These are phyloP conservation scores for Penicillium cinerascens DNA, from an alignment of 495 filamentous ascomycete species.

Conservation along the genomic window DNA sequence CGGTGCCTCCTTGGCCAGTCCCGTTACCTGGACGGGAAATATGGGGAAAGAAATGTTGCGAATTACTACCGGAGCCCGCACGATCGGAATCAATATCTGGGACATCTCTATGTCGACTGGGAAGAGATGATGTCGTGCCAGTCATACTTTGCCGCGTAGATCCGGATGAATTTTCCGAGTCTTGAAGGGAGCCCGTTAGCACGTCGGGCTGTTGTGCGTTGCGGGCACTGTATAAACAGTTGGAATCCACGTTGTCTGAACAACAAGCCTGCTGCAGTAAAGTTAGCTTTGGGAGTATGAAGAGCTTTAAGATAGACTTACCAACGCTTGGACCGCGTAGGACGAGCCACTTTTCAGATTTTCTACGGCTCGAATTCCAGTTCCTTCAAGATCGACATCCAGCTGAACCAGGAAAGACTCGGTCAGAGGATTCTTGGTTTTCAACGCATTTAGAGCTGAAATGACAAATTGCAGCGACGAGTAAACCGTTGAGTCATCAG, in stretches of 20 bases:
- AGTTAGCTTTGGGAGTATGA: neutral
- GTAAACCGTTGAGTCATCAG: constrained; percentile 75
- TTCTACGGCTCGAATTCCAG: constrained; percentile 29
- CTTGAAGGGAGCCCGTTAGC: constrained; percentile 1
- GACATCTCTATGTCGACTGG: constrained; percentile 24
- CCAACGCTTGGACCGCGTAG: constrained; percentile 10
- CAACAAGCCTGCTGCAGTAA: constrained; percentile 10
- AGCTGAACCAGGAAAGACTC: constrained; percentile 95
- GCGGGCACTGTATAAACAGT: constrained; percentile 10
- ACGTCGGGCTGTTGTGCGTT: constrained; percentile 3
- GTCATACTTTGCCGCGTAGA: neutral
- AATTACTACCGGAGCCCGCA: constrained; percentile 1
- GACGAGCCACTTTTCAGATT: constrained; percentile 2
- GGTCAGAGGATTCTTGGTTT: constrained; percentile 83
- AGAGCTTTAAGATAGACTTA: constrained; percentile 2
- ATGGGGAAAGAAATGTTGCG: constrained; percentile 4
- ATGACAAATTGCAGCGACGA: constrained; percentile 88
- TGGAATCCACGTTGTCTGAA: constrained; percentile 9
- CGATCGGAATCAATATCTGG: neutral
- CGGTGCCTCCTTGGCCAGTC: constrained; percentile 7
- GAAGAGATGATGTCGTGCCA: constrained; percentile 22
- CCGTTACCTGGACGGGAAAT: neutral
- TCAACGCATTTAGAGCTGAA: constrained; percentile 82
- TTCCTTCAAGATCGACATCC: constrained; percentile 82
- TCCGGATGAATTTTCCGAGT: neutral